These are phyloP conservation scores for Solanum stenotomum DNA, from an alignment of 257 asterid species.

Conservation along the genomic window DNA sequence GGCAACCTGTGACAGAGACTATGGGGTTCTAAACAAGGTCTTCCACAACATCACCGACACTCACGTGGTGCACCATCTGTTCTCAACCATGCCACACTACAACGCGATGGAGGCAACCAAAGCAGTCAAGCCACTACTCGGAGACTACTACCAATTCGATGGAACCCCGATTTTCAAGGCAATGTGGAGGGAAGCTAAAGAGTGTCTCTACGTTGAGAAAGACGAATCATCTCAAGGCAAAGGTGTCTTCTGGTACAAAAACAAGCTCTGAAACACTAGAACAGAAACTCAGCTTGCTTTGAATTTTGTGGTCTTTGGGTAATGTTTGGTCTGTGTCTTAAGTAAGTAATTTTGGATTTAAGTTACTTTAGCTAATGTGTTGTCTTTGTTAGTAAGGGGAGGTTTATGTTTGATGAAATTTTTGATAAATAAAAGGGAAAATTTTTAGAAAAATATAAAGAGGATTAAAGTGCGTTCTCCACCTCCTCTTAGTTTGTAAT, in stretches of 20 bases:
- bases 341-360: background rate
- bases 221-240: slow-evolving; percentile 25
- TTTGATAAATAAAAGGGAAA: background rate
- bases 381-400: background rate
- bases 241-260: slow-evolving; percentile 59
- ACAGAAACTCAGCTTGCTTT: background rate
- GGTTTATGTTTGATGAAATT: background rate
- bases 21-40: slow-evolving; percentile 47
- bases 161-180: slow-evolving; percentile 48
- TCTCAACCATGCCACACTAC: slow-evolving; percentile 70
- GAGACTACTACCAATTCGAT: slow-evolving; percentile 48
- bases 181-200: slow-evolving; percentile 59
- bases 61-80: slow-evolving; percentile 59
- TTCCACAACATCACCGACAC: slow-evolving; percentile 68
- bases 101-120: slow-evolving; percentile 68
- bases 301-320: background rate
- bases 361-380: background rate
- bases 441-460: background rate
- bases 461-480: background rate
- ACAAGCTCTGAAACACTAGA: slow-evolving; percentile 23
- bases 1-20: slow-evolving; percentile 62
- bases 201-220: slow-evolving; percentile 50
- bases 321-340: background rate
- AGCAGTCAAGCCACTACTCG: slow-evolving; percentile 56
- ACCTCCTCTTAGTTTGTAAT: background rate